Evolutionary conservation across 257 asterid species (phyloP), one percentile per base, ranked within the genome.

Genomic region (Haberlea rhodopensis): DNA sequence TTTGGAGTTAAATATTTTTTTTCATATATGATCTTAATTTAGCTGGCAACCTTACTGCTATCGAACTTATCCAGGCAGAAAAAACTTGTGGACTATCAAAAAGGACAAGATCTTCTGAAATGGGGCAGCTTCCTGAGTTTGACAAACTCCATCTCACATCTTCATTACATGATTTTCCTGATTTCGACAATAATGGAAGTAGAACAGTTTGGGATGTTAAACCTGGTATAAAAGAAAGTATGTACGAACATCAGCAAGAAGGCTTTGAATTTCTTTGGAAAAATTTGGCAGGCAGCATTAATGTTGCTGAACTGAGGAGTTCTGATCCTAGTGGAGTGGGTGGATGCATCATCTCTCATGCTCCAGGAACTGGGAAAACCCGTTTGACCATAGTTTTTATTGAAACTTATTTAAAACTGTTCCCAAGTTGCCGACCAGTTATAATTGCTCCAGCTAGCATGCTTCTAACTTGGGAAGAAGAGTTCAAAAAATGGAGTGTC

Each of bases 321-420:
- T 19, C 28, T 1, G 32, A 66, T 57, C 67, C 79, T 1, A 45
- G 66, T 56, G 68, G 66, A 40, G 78, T 71, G 19, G 95, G 95
- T 13, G 95, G 95, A 57, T 87, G 89, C 80, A 87, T 87, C 29
- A 87, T 80, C 54, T 84, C 87, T 19, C 95, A 84, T 56, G 91
- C 91, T n/a, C 95, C 89, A 2, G 89, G 91, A 37, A 84, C 91
- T 3, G 89, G 95, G 11, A 87, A 87, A 76, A 75, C 87, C 4
- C 87, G 82, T 8, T 32, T 87, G 63, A 76, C 86, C 8, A 75
- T 87, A 1, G 77, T 75, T 5, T 84, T 87, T 64, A 18, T 84
- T 5, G 83, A 78, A 19, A 77, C 85, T 0, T 87, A 84, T 57
- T 25, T 84, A 8, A 82, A 61, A 28, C 2, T 78, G 25, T 87